Evolutionary conservation across 441 rosid species (phyloP).

Genomic region (Pelargonium fulgidum): DNA sequence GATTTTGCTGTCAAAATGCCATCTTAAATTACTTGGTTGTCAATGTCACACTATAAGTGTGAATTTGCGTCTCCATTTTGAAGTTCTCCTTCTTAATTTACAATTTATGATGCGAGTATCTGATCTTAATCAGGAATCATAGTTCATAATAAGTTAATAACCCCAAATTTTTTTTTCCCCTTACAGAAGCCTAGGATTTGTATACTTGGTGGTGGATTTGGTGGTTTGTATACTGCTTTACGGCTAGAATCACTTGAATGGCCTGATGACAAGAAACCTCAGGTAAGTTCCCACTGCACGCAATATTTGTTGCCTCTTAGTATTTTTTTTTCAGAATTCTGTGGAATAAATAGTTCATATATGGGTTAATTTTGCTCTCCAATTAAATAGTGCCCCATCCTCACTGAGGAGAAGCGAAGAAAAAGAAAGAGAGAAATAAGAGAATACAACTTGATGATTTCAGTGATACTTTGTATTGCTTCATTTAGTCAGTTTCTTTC

Average conservation of each 20-base stretch:
- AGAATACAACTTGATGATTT: background rate
- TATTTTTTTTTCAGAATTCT: background rate
- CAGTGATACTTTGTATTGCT: background rate
- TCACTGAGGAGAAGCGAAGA: background rate
- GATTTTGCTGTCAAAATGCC: background rate
- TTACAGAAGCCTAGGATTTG: slow-evolving; percentile 77
- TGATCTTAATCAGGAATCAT: background rate
- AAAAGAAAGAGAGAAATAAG: background rate
- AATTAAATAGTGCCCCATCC: background rate
- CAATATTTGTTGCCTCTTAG: background rate
- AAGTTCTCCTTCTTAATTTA: background rate
- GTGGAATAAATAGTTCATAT: background rate
- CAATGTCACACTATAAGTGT: background rate
- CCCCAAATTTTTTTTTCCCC: slow-evolving; percentile 14
- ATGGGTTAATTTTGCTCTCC: background rate
- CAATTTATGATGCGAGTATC: background rate
- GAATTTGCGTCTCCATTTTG: background rate
- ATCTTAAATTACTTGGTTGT: background rate
- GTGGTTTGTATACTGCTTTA: slow-evolving; percentile 86
- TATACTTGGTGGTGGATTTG: slow-evolving; percentile 92
- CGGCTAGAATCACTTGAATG: slow-evolving; percentile 83
- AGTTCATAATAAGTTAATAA: background rate
- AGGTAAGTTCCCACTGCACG: slow-evolving; percentile 32
- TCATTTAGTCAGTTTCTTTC: background rate
- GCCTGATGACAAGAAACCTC: slow-evolving; percentile 79